Evolutionary conservation across 768 basidiomycete genomes (phyloP), one percentile per base, ranked within the genome.

Genomic region (Ramaria rubella): DNA sequence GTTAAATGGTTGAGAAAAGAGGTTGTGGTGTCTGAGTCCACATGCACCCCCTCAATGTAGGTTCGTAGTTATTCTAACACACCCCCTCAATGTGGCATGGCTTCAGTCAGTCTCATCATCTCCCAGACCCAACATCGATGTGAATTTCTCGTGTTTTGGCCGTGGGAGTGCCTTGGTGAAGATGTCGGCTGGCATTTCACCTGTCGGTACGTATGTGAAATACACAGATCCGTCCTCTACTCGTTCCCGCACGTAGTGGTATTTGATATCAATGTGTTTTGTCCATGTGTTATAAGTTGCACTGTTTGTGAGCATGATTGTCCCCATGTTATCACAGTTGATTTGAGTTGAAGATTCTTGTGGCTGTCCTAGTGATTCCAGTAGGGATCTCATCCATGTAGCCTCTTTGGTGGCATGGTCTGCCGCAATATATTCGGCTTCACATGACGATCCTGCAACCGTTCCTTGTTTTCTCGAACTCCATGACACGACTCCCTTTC

Each of bases 211-310:
- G 58, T 74, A 70, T 9, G 34, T 29, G 3, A 76, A 23, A 0
- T 9, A 21, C 21, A 77, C 40, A 0, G 65, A 57, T 1, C 63
- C 52, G 7, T 60, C 49, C 5, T 67, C 61, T 3, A 77, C 61
- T 0, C 54, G 57, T 55, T 78, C 67, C 0, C 70, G 66, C 17
- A 76, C 54, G 50, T 65, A n/a, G n/a, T n/a, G n/a, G n/a, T n/a
- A n/a, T n/a, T n/a, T n/a, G n/a, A n/a, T n/a, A n/a, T n/a, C n/a
- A 73, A 79, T 72, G 62, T 77, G 77, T 60, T 75, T 77, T 11
- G 68, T 65, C 15, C 70, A 61, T 2, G 62, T 44, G 55, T 78
- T 75, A 53, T 66, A 65, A 2, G 61, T 43, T 0, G 73, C 66
- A 49, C 77, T 72, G 5, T 65, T 59, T 0, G 70, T 58, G 2